Base-by-base conservation (phyloP, 768 basidiomycete species). In the Lactarius sp. region DNA sequence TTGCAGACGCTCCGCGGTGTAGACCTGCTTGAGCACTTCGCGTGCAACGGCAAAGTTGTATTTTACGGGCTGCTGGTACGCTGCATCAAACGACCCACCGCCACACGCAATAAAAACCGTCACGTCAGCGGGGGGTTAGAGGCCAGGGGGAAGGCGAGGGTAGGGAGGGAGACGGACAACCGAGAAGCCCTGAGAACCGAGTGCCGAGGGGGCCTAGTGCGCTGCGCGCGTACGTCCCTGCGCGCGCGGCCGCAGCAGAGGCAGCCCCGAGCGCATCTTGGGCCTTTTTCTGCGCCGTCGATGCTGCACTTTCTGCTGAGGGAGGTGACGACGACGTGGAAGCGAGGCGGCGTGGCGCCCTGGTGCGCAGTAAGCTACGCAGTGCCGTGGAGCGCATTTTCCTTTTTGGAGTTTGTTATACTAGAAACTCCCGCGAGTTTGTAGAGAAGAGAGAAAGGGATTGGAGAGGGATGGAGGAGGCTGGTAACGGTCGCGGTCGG, bases 41-140 rank as follows among this genome's bases (percentile, higher is more conserved):
- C 86, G 84, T 20, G 83, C 79, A 53, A 95, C 90, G 58, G 86
- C 72, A 34, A 90, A 77, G 78, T 94, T 93, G 80, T 93, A 94
- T 34, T 83, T 64, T 41, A 94, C 71, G 5, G 92, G 91, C 70
- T 89, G 80, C 64, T 85, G 84, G 78, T 92, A 92, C 10, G 85
- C 92, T 84, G 64, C 44, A 46, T 8, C 14, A 60, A 37, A 14
- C 12, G 2, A 27, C 27, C 27, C 27, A 27, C 27, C 27, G 3
- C 27, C 27, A 27, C 27, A 27, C 27, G 27, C 27, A 27, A 27
- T 2, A 27, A 27, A 27, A 56, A 8, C 2, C 33, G 16, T 53
- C 20, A 37, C 27, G 55, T 41, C 69, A 59, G 44, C 50, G 22
- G 41, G 10, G 56, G 27, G 27, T 3, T 37, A 46, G n/a, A 12